Percentiles rank a stretch among this genome's conserved stretches.
Conservation (phyloP, 208 protist species). For the Trypanosoma congolense region DNA sequence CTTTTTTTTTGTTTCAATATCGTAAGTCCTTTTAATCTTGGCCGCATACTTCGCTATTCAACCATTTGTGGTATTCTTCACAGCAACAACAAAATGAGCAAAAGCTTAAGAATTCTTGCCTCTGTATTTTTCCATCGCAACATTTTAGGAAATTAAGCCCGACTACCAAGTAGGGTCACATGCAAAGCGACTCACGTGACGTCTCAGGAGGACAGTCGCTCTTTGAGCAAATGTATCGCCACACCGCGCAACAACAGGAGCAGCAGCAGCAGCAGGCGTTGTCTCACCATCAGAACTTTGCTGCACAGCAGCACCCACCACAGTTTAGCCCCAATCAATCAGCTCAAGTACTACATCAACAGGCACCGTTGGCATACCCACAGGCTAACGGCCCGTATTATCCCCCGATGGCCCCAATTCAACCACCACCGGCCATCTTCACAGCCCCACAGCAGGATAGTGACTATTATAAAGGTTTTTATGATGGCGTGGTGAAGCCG, state of each 20-base stretch:
- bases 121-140: too few relatives aligned
- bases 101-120: too few relatives aligned
- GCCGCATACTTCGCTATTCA: too few relatives aligned
- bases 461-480: conserved; percentile 89
- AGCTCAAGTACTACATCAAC: too few relatives aligned
- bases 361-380: too few relatives aligned
- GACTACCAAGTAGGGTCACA: background rate
- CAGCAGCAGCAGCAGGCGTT: conserved; percentile 22
- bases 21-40: too few relatives aligned
- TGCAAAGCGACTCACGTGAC: conserved; percentile 22
- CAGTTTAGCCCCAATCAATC: conserved; percentile 3
- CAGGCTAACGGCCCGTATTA: conserved; percentile 3
- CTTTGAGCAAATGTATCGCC: conserved; percentile 79
- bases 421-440: conserved; percentile 20
- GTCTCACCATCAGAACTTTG: conserved; percentile 23
- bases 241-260: conserved; percentile 56
- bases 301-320: too few relatives aligned
- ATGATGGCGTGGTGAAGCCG: conserved; percentile 79
- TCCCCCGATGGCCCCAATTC: conserved; percentile 4
- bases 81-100: too few relatives aligned
- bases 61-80: too few relatives aligned
- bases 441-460: conserved; percentile 43
- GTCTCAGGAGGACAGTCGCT: conserved; percentile 38
- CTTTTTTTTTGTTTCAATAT: too few relatives aligned
- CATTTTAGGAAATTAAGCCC: too few relatives aligned